Conservation (phyloP, 148 eudicot genomes). For the Cornus kousa region DNA sequence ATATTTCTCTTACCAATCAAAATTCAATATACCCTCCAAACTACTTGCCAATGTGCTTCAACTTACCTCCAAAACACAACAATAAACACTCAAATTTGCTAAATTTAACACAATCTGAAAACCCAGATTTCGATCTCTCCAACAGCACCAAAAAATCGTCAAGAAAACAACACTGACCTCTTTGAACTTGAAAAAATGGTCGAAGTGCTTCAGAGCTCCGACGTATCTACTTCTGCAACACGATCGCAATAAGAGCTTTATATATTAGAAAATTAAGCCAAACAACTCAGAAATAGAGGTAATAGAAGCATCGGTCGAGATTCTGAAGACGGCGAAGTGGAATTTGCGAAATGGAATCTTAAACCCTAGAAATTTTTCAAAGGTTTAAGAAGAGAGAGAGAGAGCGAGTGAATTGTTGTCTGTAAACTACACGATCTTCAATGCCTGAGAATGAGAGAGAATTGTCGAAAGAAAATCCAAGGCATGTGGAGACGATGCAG, state of each 20-base stretch:
- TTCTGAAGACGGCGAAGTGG: neutral
- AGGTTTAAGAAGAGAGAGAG: neutral
- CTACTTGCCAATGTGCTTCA: neutral
- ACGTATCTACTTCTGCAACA: neutral
- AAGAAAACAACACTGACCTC: neutral
- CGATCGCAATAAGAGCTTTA: neutral
- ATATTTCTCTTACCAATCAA: neutral
- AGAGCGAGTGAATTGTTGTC: neutral
- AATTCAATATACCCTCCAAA: slow-evolving; percentile 5
- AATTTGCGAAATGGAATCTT: neutral
- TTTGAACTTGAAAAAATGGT: neutral
- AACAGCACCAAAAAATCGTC: neutral
- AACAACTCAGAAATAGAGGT: neutral
- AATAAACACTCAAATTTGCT: neutral
- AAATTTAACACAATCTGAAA: neutral
- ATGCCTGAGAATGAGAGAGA: neutral
- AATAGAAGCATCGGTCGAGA: slow-evolving; percentile 1
- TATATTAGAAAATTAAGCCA: neutral
- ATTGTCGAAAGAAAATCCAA: slow-evolving; percentile 8
- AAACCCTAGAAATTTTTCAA: slow-evolving; percentile 11
- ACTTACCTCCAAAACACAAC: neutral
- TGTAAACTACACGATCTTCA: neutral
- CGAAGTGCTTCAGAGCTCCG: neutral
- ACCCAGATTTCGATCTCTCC: neutral
- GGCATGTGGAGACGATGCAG: slow-evolving; percentile 14